Conservation (phyloP, 805 yeast species). For the Saccharomyces paradoxus region DNA sequence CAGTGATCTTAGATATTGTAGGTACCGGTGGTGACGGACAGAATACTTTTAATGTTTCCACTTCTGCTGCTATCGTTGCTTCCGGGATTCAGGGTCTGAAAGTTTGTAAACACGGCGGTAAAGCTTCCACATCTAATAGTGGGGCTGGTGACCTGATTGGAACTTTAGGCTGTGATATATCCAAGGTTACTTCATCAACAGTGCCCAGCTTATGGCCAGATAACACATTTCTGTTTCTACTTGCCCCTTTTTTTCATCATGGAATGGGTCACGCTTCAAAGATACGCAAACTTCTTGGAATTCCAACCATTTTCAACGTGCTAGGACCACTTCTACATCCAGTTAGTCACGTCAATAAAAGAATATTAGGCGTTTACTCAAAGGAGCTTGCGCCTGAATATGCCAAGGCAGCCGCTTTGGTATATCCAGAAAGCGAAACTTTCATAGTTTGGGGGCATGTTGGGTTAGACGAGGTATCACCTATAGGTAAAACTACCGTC, state of each 20-base stretch:
- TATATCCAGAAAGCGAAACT: slow-evolving; percentile 44
- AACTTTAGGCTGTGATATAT: slow-evolving; percentile 74
- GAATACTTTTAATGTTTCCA: slow-evolving; percentile 91
- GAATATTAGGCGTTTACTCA: slow-evolving; percentile 85
- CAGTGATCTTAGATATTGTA: slow-evolving; percentile 57
- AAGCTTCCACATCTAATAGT: slow-evolving; percentile 85
- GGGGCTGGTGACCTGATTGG: slow-evolving; percentile 89
- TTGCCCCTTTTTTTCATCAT: slow-evolving; percentile 91
- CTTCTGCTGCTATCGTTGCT: slow-evolving; percentile 88
- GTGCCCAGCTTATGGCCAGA: slow-evolving; percentile 46
- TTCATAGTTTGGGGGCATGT: slow-evolving; percentile 90
- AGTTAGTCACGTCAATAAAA: slow-evolving; percentile 59
- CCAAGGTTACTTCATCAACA: slow-evolving; percentile 54
- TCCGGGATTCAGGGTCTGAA: slow-evolving; percentile 71
- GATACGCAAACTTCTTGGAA: slow-evolving; percentile 69
- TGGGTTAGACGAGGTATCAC: slow-evolving; percentile 90
- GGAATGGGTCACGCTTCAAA: slow-evolving; percentile 80
- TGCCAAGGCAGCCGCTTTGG: slow-evolving; percentile 66
- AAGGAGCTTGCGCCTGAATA: slow-evolving; percentile 72
- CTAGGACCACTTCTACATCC: slow-evolving; percentile 94
- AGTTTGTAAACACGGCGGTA: slow-evolving; percentile 94
- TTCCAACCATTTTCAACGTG: slow-evolving; percentile 90
- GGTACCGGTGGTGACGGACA: slow-evolving; percentile 99
- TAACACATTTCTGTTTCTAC: slow-evolving; percentile 55
- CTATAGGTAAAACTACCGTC: slow-evolving; percentile 69